These are phyloP conservation scores for Diaporthe australafricana DNA, from an alignment of 2,329 filamentous ascomycete species.

Conservation along the genomic window DNA sequence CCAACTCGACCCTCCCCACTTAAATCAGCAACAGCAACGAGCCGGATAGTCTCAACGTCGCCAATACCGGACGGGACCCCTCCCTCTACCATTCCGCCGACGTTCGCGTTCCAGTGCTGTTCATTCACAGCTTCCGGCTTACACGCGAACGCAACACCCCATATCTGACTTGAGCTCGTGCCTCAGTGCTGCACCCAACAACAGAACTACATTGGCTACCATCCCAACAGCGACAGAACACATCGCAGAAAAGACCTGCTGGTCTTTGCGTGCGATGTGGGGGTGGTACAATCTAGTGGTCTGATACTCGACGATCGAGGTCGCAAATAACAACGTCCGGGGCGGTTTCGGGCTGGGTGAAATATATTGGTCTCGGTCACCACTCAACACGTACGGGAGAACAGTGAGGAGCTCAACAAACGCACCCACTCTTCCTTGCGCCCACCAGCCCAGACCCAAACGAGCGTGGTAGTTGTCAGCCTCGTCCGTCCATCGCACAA, in stretches of 20 bases:
- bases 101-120: constrained; percentile 28
- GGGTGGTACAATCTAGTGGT: constrained; percentile 55
- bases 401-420: constrained; percentile 4
- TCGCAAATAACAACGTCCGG: constrained; percentile 23
- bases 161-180: constrained; percentile 4
- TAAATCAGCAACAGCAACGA: not conserved
- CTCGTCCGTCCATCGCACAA: constrained; percentile 33
- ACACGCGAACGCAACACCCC: constrained; percentile 7
- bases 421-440: not conserved
- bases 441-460: not conserved
- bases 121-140: constrained; percentile 29
- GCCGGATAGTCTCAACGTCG: not conserved
- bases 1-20: not conserved
- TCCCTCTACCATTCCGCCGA: not conserved
- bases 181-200: constrained; percentile 26
- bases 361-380: constrained; percentile 12
- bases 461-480: constrained; percentile 4
- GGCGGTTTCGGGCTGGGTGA: constrained; percentile 24
- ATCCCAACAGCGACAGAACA: constrained; percentile 31
- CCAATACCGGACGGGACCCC: not conserved
- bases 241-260: constrained; percentile 44
- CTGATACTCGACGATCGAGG: constrained; percentile 41
- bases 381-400: constrained; percentile 23
- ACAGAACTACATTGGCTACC: not conserved
- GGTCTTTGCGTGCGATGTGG: constrained; percentile 58